phyloP scores from a whole-genome alignment of 2,329 filamentous ascomycete species.

The Colletotrichum destructivum region DNA sequence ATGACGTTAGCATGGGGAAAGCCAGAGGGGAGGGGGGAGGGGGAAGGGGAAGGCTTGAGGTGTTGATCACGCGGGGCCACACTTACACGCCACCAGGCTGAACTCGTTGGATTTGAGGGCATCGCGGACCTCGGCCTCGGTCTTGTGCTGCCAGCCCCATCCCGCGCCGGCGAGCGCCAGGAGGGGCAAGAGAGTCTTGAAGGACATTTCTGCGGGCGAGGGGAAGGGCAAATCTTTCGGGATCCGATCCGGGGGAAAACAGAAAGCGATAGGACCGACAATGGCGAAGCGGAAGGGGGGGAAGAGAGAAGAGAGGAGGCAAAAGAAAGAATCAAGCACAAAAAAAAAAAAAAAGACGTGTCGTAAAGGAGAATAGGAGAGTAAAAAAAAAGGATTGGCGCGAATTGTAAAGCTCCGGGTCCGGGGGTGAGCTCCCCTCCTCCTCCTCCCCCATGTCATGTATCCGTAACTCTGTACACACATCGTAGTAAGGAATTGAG shows the following conservation, averaged over 20 bases:
- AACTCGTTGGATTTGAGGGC: constrained; percentile 43
- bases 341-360: neutral
- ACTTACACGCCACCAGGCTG: constrained; percentile 54
- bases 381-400: neutral
- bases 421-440: constrained; percentile 3
- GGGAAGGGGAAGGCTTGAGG: too few species aligned
- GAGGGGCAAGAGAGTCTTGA: constrained; percentile 33
- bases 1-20: neutral
- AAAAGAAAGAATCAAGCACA: neutral
- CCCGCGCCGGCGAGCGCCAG: constrained; percentile 27
- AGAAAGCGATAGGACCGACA: neutral
- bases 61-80: neutral
- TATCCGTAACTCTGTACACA: too few species aligned
- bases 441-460: too few species aligned
- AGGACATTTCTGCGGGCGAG: constrained; percentile 10
- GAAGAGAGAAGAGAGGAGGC: neutral
- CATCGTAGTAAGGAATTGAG: neutral
- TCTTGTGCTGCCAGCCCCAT: constrained; percentile 34
- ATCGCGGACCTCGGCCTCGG: constrained; percentile 23
- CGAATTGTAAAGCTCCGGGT: constrained; percentile 1
- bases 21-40: neutral
- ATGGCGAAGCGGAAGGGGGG: neutral
- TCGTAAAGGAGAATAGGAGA: neutral
- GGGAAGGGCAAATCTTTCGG: too few species aligned
- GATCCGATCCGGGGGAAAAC: too few species aligned